phyloP scores from a whole-genome alignment of 1,284 basidiomycete genomes.

The Rhodotorula sp. region DNA sequence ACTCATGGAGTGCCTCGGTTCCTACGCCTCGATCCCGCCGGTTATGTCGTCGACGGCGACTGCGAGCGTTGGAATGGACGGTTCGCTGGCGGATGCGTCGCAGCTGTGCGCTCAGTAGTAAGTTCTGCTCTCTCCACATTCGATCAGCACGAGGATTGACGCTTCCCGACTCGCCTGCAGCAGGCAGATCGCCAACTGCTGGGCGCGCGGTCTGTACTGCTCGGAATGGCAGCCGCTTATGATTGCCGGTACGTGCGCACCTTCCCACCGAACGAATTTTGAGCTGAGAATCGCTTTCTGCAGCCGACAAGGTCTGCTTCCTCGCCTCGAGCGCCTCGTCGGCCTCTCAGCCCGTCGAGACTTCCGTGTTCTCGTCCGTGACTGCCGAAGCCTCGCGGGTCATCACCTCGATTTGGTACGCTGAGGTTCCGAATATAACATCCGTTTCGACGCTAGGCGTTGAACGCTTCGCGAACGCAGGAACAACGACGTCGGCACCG shows the following conservation, averaged over 20 bases:
- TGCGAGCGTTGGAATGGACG: neutral
- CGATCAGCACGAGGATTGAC: neutral
- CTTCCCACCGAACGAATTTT: neutral
- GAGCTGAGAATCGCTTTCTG: neutral
- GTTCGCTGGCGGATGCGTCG: conserved; percentile 3
- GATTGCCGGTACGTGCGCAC: conserved; percentile 9
- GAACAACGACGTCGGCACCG: conserved; percentile 37
- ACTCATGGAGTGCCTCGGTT: conserved; percentile 32
- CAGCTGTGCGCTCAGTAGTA: conserved; percentile 30
- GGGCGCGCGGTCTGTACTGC: conserved; percentile 32
- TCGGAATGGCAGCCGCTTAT: conserved; percentile 34
- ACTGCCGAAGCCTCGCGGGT: conserved; percentile 28
- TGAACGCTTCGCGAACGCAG: neutral
- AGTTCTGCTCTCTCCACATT: neutral
- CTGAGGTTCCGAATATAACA: no score
- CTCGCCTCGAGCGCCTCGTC: conserved; percentile 3
- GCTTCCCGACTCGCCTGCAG: neutral
- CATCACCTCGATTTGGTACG: conserved; percentile 35
- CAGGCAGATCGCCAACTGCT: conserved; percentile 32
- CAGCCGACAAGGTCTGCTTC: conserved; percentile 37
- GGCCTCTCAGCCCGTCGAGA: neutral
- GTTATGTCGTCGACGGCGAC: conserved; percentile 16
- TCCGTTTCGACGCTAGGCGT: no score
- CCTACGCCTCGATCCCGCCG: conserved; percentile 24
- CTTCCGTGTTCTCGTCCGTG: conserved; percentile 19